phyloP scores from a whole-genome alignment of 306 rosid species.

The Lathyrus tuberosus region DNA sequence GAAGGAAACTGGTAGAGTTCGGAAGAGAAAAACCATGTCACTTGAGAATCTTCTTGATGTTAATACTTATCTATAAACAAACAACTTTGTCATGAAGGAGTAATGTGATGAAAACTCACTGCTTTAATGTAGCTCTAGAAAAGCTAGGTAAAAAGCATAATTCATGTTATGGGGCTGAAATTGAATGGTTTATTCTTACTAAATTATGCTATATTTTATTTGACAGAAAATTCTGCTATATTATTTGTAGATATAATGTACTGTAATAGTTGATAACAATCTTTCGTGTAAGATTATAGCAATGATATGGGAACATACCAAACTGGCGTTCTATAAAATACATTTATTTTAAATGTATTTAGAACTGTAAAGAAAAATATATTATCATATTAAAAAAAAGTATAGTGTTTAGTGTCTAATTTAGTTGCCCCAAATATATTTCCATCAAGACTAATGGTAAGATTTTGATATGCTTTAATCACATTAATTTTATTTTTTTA shows the following conservation, averaged over 20 bases:
- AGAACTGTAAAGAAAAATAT: too few relatives aligned
- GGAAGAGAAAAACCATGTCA: constrained; percentile 67
- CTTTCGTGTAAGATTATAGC: not conserved
- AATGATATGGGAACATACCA: too few relatives aligned
- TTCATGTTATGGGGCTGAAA: constrained; percentile 36
- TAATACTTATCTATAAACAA: constrained; percentile 42
- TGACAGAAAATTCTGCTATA: constrained; percentile 1
- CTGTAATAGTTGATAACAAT: constrained; percentile 37
- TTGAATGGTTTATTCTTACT: constrained; percentile 31
- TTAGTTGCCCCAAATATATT: too few relatives aligned
- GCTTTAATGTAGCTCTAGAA: constrained; percentile 40
- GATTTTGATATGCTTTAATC: not conserved
- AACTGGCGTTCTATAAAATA: too few relatives aligned
- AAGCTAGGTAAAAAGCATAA: constrained; percentile 22
- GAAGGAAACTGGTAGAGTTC: constrained; percentile 86
- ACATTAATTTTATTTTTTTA: not conserved
- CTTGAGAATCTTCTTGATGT: constrained; percentile 78
- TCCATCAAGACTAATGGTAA: not conserved
- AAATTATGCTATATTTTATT: constrained; percentile 5
- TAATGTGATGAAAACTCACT: constrained; percentile 33
- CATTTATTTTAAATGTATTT: too few relatives aligned
- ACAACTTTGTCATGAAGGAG: constrained; percentile 30
- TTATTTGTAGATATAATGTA: constrained; percentile 39
- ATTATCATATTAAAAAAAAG: too few relatives aligned
- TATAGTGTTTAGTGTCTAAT: too few relatives aligned